phyloP scores from a whole-genome alignment of 345 rosid genomes.

The Raphanus raphanistrum region DNA sequence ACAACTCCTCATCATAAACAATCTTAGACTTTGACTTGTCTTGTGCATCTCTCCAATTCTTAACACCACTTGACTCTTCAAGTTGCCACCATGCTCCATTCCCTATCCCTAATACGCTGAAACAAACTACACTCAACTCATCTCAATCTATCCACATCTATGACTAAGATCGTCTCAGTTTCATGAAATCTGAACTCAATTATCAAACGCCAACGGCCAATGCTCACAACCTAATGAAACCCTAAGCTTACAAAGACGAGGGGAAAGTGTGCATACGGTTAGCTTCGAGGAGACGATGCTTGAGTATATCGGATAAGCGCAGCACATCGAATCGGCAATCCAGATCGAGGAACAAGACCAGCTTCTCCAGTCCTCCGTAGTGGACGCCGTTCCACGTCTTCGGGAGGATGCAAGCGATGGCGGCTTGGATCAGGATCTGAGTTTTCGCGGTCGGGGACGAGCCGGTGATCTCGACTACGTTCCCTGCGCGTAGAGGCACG shows the following conservation, averaged over 20 bases:
- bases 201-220: not conserved
- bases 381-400: conserved; percentile 22
- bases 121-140: conserved; percentile 14
- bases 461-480: conserved; percentile 69
- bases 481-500: conserved; percentile 64
- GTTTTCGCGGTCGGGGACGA: conserved; percentile 77
- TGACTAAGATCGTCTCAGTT: not conserved
- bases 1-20: conserved; percentile 48
- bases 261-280: conserved; percentile 1
- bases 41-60: not conserved
- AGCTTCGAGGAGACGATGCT: conserved; percentile 52
- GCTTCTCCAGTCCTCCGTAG: conserved; percentile 35
- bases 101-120: not conserved
- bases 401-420: not conserved
- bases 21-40: conserved; percentile 8
- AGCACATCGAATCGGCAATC: conserved; percentile 70
- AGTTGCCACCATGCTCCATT: not conserved
- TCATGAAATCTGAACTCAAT: not conserved
- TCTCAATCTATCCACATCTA: not conserved
- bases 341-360: conserved; percentile 64
- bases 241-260: not conserved
- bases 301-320: conserved; percentile 64
- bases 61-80: conserved; percentile 20
- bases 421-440: conserved; percentile 52
- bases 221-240: not conserved